Conservation (phyloP, 2,329 filamentous ascomycete genomes). For the Clarireedia homoeocarpa region DNA sequence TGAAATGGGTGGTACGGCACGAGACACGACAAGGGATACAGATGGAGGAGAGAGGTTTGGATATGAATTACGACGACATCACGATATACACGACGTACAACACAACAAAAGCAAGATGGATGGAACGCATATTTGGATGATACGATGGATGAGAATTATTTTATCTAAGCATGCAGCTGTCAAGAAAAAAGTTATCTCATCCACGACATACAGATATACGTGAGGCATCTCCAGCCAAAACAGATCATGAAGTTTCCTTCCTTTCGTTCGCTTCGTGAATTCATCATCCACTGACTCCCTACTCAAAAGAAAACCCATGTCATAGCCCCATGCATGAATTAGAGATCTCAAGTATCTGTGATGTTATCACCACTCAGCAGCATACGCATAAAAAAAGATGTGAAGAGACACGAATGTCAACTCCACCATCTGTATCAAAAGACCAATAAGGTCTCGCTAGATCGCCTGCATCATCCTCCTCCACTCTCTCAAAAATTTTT, state of each 20-base stretch:
- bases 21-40: background rate
- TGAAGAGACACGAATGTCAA: background rate
- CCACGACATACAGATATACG: background rate
- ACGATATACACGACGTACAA: too few species aligned
- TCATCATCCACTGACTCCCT: background rate
- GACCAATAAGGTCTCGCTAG: background rate
- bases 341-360: background rate
- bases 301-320: background rate
- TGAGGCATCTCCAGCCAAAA: background rate
- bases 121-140: background rate
- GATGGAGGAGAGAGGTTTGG: too few species aligned
- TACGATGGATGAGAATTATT: background rate
- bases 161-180: background rate
- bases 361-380: background rate
- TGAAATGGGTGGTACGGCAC: background rate
- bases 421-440: background rate
- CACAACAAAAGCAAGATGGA: too few species aligned
- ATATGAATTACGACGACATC: too few species aligned
- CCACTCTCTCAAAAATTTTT: background rate
- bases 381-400: background rate
- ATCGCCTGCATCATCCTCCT: background rate
- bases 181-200: background rate
- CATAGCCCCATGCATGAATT: background rate
- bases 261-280: background rate
- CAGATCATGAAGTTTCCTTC: background rate